Evolutionary conservation across 495 filamentous ascomycete species (phyloP).

Genomic region (Neurospora sublineolata): DNA sequence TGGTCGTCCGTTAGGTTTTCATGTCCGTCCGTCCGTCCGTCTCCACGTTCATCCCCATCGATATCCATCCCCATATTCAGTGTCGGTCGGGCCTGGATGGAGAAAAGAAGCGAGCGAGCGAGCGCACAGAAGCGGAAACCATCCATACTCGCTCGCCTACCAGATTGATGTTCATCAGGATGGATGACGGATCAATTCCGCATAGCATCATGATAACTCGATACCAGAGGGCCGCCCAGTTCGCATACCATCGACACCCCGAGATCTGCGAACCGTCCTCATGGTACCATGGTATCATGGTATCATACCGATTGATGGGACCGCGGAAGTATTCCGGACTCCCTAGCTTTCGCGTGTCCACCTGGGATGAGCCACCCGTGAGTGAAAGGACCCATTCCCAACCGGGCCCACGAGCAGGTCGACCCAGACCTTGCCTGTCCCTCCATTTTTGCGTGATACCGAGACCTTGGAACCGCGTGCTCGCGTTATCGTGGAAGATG

Average conservation of each 20-base stretch:
- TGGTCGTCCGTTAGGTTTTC: no score
- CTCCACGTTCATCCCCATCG: no score
- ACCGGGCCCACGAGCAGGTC: background rate
- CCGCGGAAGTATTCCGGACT: background rate
- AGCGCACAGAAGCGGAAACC: no score
- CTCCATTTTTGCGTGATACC: background rate
- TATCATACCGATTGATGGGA: background rate
- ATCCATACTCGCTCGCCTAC: no score
- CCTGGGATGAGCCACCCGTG: background rate
- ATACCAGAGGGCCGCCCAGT: background rate
- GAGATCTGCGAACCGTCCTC: background rate
- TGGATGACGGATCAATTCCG: background rate
- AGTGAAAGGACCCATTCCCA: background rate
- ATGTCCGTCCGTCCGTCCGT: no score
- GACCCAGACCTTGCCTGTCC: background rate
- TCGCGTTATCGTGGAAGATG: background rate
- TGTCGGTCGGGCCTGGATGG: no score
- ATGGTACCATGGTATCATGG: background rate
- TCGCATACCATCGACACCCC: background rate
- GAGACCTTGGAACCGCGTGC: background rate
- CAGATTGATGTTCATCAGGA: no score
- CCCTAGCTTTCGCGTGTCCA: background rate
- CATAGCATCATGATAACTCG: background rate
- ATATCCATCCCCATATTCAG: no score
- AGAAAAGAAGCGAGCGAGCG: no score